These are phyloP conservation scores for Podaxis sp. DNA, from an alignment of 768 basidiomycete genomes.

Conservation along the genomic window DNA sequence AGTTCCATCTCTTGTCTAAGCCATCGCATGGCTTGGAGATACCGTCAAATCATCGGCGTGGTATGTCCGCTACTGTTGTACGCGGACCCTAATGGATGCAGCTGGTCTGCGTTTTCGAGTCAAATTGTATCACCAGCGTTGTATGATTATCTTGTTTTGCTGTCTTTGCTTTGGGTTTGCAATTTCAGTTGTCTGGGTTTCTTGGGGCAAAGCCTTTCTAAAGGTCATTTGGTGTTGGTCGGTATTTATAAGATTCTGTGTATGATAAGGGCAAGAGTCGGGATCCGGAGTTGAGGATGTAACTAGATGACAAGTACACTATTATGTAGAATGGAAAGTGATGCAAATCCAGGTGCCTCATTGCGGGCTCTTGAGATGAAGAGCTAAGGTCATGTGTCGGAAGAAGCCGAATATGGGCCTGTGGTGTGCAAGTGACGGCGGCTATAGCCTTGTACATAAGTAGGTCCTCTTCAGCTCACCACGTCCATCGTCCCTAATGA, in stretches of 20 bases:
- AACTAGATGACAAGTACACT: not conserved
- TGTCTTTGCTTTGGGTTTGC: conserved; percentile 23
- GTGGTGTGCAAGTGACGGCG: not conserved
- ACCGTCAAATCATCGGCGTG: conserved; percentile 47
- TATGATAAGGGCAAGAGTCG: conserved; percentile 4
- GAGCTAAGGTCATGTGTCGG: conserved; percentile 2
- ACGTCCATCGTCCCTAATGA: conserved; percentile 40
- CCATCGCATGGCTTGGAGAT: conserved; percentile 40
- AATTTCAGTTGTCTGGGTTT: conserved; percentile 14
- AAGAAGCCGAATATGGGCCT: conserved; percentile 7
- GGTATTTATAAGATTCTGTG: conserved; percentile 9
- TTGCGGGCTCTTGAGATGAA: not conserved
- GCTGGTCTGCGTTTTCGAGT: conserved; percentile 13
- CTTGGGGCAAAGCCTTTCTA: conserved; percentile 1
- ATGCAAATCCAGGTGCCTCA: not conserved
- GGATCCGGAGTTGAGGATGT: not conserved
- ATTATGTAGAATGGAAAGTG: conserved; percentile 2
- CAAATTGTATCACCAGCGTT: conserved; percentile 26
- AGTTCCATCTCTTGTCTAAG: conserved; percentile 72
- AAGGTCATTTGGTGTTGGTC: not conserved
- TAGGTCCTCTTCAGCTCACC: not conserved
- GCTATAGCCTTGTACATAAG: not conserved
- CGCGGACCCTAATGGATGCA: conserved; percentile 38
- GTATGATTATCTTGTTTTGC: conserved; percentile 29
- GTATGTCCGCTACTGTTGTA: conserved; percentile 51